Evolutionary conservation across 768 basidiomycete species (phyloP).

Genomic region (Tephrocybe rancida): DNA sequence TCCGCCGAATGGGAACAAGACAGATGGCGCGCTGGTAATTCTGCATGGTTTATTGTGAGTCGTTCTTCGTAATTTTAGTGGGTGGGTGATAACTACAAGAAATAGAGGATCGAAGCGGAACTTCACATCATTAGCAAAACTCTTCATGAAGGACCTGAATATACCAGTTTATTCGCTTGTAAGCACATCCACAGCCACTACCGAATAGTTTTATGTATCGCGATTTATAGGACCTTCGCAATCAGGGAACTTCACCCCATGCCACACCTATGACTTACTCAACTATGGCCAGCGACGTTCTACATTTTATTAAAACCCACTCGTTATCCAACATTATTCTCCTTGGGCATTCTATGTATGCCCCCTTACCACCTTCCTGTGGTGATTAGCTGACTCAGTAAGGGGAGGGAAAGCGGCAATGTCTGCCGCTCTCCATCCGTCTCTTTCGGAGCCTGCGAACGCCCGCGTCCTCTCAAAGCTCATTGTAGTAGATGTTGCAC

Average conservation of each 20-base stretch:
- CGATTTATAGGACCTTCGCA: constrained; percentile 56
- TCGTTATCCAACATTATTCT: constrained; percentile 63
- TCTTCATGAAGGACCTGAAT: constrained; percentile 58
- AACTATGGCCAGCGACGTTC: constrained; percentile 78
- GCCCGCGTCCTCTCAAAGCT: constrained; percentile 46
- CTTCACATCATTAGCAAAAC: constrained; percentile 76
- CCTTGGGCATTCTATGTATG: constrained; percentile 87
- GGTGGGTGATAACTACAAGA: neutral
- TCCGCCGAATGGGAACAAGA: constrained; percentile 24
- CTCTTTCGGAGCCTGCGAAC: constrained; percentile 35
- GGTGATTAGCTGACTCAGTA: neutral
- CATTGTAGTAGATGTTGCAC: constrained; percentile 80
- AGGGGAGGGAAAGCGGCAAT: constrained; percentile 87
- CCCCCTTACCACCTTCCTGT: neutral
- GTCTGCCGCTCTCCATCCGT: constrained; percentile 54
- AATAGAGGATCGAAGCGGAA: constrained; percentile 82
- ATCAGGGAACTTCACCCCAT: constrained; percentile 83
- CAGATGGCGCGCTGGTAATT: constrained; percentile 48
- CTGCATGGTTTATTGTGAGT: constrained; percentile 64
- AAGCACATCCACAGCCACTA: neutral
- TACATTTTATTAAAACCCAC: constrained; percentile 58
- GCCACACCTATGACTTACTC: constrained; percentile 67
- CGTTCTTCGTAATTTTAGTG: neutral
- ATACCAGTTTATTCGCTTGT: constrained; percentile 72
- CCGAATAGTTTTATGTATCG: neutral